Percentiles rank a stretch among this genome's conserved stretches.
Conservation (phyloP, 257 asterid species). For the Ocimum tenuiflorum region DNA sequence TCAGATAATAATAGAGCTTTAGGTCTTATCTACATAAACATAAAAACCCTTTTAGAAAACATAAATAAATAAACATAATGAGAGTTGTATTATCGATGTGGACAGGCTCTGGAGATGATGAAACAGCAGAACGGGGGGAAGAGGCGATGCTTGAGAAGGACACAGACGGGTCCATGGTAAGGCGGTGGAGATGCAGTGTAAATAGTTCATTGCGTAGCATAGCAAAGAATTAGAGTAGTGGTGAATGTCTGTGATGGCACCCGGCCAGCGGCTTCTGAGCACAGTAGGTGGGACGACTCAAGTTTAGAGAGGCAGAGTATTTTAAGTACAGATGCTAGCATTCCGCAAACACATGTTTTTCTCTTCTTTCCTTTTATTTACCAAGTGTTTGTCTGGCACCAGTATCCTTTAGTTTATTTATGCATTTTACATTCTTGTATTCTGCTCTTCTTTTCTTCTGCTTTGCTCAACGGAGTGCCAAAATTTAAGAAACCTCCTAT, state of each 20-base stretch:
- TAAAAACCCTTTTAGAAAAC: too few species aligned
- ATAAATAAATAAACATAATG: too few species aligned
- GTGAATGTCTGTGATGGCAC: not conserved
- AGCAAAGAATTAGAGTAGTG: slow-evolving; percentile 8
- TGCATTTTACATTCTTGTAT: too few species aligned
- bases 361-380: too few species aligned
- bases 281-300: slow-evolving; percentile 5
- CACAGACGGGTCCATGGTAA: slow-evolving; percentile 85
- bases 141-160: slow-evolving; percentile 75
- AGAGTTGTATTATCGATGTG: not conserved
- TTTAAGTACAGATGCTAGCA: slow-evolving; percentile 2
- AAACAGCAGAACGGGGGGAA: slow-evolving; percentile 43
- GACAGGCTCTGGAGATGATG: slow-evolving; percentile 68
- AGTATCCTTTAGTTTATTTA: too few species aligned
- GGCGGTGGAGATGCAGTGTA: slow-evolving; percentile 4
- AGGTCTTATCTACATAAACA: not conserved
- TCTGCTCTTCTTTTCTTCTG: too few species aligned
- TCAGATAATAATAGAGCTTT: not conserved
- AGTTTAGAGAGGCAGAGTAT: slow-evolving; percentile 1
- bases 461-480: too few species aligned
- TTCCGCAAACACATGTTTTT: not conserved
- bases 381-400: not conserved
- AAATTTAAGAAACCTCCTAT: too few species aligned
- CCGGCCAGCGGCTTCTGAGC: slow-evolving; percentile 11
- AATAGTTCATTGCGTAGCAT: slow-evolving; percentile 24